Evolutionary conservation across 2,329 filamentous ascomycete genomes (phyloP), one percentile per base, ranked within the genome.

Genomic region (Aureobasidium leucospermi): DNA sequence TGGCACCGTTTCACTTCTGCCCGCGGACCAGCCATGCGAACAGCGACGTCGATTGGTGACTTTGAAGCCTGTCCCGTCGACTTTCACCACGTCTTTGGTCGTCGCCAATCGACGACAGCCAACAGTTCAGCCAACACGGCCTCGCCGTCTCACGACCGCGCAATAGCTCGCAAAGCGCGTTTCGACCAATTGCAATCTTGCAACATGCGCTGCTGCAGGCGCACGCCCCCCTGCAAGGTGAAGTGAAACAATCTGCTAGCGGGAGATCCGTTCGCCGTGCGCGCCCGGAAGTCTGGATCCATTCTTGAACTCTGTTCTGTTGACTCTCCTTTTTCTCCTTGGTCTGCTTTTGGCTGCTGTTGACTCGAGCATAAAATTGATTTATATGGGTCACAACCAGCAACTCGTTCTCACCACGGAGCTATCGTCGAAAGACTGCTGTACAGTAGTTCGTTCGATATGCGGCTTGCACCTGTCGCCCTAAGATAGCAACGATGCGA

Each of bases 161-260:
- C 34, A 46, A 48, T 16, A 36, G 11, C 32, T 13, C 10, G 15
- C 42, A 58, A 49, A 41, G 47, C 31, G 23, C 34, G 38, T 42
- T 13, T 48, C 43, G 31, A 28, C 57, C 57, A 59, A 59, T 59
- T 28, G 57, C 48, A 53, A 45, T 59, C 47, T 43, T 59, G 58
- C 58, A 46, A 53, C 58, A 53, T 43, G 57, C 57, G 45, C 57
- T 59, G 45, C 57, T 59, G 46, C 57, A 59, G 36, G 36, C 58
- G 39, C 58, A 53, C 39, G 47, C 58, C 47, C 52, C 57, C 55
- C 38, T 52, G 39, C 39, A 53, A 59, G 41, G 28, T 51, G n/a
- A 59, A 19, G 58, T 59, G 58, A 59, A 59, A 59, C 58, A 59
- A 52, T 59, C 58, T 48, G 47, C 47, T 59, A 59, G 58, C 39